Evolutionary conservation across 208 protist genomes (phyloP).

Genomic region (Blechomonas ayalai): DNA sequence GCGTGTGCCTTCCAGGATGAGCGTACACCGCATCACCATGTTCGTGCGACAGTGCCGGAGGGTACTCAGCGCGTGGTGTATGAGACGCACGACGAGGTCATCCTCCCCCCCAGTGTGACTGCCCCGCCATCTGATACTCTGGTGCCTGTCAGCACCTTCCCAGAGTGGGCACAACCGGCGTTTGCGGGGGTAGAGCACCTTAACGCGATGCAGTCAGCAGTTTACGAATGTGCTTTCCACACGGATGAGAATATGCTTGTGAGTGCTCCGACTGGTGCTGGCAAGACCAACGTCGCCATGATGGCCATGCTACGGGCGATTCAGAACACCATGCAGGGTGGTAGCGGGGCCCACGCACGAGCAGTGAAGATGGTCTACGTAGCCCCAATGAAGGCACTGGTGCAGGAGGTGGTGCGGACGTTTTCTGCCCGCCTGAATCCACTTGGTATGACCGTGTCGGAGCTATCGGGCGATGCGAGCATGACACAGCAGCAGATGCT

Average conservation of each 20-base stretch:
- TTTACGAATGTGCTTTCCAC: constrained; percentile 93
- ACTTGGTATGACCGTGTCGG: constrained; percentile 93
- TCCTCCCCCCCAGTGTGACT: constrained; percentile 50
- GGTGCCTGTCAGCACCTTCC: constrained; percentile 34
- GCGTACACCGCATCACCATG: constrained; percentile 61
- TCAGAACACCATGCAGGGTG: constrained; percentile 17
- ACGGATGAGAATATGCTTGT: constrained; percentile 97
- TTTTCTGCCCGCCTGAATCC: constrained; percentile 91
- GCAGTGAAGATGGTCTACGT: constrained; percentile 99
- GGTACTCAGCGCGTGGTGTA: constrained; percentile 62
- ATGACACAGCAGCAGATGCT: constrained; percentile 96
- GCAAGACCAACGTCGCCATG: constrained; percentile 99
- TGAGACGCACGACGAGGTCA: constrained; percentile 83
- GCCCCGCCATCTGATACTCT: constrained; percentile 8
- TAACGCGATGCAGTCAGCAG: constrained; percentile 95
- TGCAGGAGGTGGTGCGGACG: constrained; percentile 98
- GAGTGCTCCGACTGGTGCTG: constrained; percentile 98
- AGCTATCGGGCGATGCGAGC: constrained; percentile 97
- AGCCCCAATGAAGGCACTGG: constrained; percentile 99
- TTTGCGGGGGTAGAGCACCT: constrained; percentile 75
- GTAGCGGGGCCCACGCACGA: constrained; percentile 12
- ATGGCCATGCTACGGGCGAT: constrained; percentile 95
- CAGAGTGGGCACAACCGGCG: constrained; percentile 46
- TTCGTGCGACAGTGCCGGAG: constrained; percentile 55
- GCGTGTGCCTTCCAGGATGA: constrained; percentile 77